These are phyloP conservation scores for Umbelopsis sp. DNA, from an alignment of 192 early-diverging fungal genomes.

Conservation along the genomic window DNA sequence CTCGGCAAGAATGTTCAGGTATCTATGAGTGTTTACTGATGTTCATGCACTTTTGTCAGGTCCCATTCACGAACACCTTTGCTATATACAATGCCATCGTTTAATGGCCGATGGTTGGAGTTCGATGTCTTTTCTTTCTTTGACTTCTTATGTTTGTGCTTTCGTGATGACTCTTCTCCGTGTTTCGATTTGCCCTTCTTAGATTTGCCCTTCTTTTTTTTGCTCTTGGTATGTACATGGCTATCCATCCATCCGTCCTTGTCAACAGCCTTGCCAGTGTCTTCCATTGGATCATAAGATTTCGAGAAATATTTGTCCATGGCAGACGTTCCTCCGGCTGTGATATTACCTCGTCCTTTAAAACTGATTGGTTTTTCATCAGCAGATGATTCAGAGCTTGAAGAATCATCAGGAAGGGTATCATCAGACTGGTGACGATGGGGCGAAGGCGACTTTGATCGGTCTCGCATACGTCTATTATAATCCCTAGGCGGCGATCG, in stretches of 20 bases:
- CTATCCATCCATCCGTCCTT: slow-evolving; percentile 8
- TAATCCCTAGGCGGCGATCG: slow-evolving; percentile 1
- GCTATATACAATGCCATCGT: slow-evolving; percentile 4
- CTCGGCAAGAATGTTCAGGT: too few relatives aligned
- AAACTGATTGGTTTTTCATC: background rate
- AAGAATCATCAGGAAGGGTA: background rate
- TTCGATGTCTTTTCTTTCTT: slow-evolving; percentile 22
- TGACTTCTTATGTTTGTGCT: slow-evolving; percentile 11
- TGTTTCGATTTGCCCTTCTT: slow-evolving; percentile 6
- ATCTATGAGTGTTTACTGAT: too few relatives aligned
- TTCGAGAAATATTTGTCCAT: slow-evolving; percentile 63
- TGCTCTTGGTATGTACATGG: background rate
- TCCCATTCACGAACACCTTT: slow-evolving; percentile 17
- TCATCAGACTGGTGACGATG: background rate
- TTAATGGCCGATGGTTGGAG: background rate
- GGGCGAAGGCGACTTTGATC: background rate
- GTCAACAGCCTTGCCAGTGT: slow-evolving; percentile 34
- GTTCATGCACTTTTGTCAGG: background rate
- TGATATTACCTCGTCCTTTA: slow-evolving; percentile 43
- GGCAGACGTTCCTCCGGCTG: slow-evolving; percentile 34
- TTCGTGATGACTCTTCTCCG: slow-evolving; percentile 29
- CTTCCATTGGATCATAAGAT: slow-evolving; percentile 49
- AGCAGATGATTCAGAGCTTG: background rate
- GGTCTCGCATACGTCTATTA: background rate
- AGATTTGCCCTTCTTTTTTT: slow-evolving; percentile 25